Base-by-base conservation (phyloP, 495 filamentous ascomycete species). In the Neurospora sp. region DNA sequence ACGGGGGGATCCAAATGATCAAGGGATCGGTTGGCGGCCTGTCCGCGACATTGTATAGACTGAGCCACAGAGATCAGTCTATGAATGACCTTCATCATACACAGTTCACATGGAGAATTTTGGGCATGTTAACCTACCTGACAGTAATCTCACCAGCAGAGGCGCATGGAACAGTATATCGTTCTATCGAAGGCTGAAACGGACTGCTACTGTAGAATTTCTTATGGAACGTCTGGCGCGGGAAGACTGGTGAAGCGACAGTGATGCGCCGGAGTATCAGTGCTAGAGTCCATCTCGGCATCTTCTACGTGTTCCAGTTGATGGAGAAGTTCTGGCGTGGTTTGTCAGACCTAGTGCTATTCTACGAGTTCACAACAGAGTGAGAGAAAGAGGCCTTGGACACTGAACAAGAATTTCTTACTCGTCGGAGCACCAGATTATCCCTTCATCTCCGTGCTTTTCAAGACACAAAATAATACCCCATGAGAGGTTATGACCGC, bases 1-100 rank as follows among this genome's bases (percentile, higher is more conserved):
- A 82, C 0, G 82, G 81, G 9, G 82, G 82, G 16, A 84, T 73
- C 72, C 82, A 84, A 10, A 84, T 59, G 18, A 83, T 71, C 68
- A 84, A 72, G 45, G 79, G 80, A 35, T 70, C 74, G 18, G 75
- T 65, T 16, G 79, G 69, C 8, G 75, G 72, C 38, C 77, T 74
- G 20, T 77, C 75, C 44, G 74, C 45, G 39, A 80, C 71, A 73
- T 83, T 83, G 41, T 83, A 77, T 27, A 83, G 74, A 70, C 81
- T 83, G 69, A 4, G 6, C 12, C 12, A 35, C 1, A 8, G 27
- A 12, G 7, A 65, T 65, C 53, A 65, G 53, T 65, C 27, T 9
- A 59, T 18, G 14, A 9, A 18, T 18, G 53, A 65, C 12, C 27
- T 18, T 65, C 14, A 35, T 35, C 12, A 18, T 10, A 22, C 20